Percentiles rank a stretch among this genome's conserved stretches.
phyloP scores from a whole-genome alignment of 805 yeast species.

The Wickerhamiella occidentalis region DNA sequence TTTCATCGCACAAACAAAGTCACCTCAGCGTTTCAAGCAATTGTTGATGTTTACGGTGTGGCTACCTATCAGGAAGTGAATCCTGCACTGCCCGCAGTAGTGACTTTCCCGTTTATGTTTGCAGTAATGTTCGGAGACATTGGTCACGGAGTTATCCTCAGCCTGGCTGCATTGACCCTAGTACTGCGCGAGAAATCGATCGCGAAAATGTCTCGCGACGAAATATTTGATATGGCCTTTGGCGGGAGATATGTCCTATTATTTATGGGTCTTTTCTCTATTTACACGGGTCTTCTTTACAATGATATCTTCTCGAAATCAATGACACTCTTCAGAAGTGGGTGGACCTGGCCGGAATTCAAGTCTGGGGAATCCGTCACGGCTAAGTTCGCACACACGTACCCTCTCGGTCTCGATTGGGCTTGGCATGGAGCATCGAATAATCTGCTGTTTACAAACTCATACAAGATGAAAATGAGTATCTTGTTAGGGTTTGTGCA shows the following conservation, averaged over 20 bases:
- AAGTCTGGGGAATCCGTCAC: constrained; percentile 38
- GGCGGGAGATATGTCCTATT: constrained; percentile 82
- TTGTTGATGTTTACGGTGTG: constrained; percentile 91
- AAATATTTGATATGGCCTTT: constrained; percentile 92
- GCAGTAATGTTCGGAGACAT: constrained; percentile 98
- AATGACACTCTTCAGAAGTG: constrained; percentile 73
- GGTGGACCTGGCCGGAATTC: constrained; percentile 79
- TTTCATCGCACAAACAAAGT: constrained; percentile 84
- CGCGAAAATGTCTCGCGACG: constrained; percentile 61
- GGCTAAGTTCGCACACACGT: constrained; percentile 51
- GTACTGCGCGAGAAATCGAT: constrained; percentile 63
- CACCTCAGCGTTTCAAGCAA: constrained; percentile 81
- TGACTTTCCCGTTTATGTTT: constrained; percentile 96
- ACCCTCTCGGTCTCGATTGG: constrained; percentile 79
- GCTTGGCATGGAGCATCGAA: constrained; percentile 98
- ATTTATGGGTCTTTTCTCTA: constrained; percentile 91
- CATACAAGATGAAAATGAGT: constrained; percentile 94
- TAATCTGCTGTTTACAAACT: constrained; percentile 75
- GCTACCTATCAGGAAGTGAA: constrained; percentile 90
- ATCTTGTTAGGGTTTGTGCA: constrained; percentile 89
- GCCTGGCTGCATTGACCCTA: constrained; percentile 55
- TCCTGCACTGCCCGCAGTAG: constrained; percentile 87
- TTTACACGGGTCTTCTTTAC: constrained; percentile 88
- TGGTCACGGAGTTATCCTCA: constrained; percentile 84
- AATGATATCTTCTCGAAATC: constrained; percentile 89